These are phyloP conservation scores for Leucosporidium scottii DNA, from an alignment of 768 basidiomycete species.

Conservation along the genomic window DNA sequence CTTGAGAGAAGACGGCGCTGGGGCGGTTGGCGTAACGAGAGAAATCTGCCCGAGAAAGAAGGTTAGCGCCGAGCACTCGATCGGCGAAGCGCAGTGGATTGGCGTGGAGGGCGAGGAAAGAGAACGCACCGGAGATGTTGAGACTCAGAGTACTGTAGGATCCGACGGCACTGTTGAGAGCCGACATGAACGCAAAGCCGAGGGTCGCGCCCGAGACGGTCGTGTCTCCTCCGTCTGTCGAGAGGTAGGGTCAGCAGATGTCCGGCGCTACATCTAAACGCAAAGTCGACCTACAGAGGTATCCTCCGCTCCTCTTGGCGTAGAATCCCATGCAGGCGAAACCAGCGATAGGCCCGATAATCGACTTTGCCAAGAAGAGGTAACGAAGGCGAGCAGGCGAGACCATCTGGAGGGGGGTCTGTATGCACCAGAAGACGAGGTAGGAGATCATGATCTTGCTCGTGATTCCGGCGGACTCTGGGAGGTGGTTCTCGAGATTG, in stretches of 20 bases:
- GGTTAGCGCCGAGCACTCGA: no score
- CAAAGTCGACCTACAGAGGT: neutral
- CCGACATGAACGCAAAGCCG: conserved; percentile 68
- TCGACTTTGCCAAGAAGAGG: conserved; percentile 41
- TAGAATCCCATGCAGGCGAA: conserved; percentile 40
- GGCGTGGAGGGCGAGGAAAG: no score
- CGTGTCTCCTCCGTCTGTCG: neutral
- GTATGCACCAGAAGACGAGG: conserved; percentile 26
- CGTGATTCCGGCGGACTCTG: conserved; percentile 27
- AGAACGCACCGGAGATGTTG: neutral
- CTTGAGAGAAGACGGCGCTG: conserved; percentile 6
- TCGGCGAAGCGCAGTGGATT: no score
- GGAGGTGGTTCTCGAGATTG: conserved; percentile 27
- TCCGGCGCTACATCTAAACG: neutral
- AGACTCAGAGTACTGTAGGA: conserved; percentile 48
- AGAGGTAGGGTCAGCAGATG: neutral
- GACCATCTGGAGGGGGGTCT: conserved; percentile 6
- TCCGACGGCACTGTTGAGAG: conserved; percentile 68
- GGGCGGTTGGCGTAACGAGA: conserved; percentile 3
- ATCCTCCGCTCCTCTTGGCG: conserved; percentile 37
- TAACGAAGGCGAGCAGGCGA: conserved; percentile 41
- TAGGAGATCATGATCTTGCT: conserved; percentile 18
- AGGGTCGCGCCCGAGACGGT: neutral
- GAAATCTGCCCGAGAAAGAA: neutral
- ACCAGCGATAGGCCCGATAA: conserved; percentile 39